A percentile compares a stretch with the other conserved stretches of the same genome.
Evolutionary conservation across 2,329 filamentous ascomycete genomes (phyloP).

Genomic region (Zasmidium angulare): DNA sequence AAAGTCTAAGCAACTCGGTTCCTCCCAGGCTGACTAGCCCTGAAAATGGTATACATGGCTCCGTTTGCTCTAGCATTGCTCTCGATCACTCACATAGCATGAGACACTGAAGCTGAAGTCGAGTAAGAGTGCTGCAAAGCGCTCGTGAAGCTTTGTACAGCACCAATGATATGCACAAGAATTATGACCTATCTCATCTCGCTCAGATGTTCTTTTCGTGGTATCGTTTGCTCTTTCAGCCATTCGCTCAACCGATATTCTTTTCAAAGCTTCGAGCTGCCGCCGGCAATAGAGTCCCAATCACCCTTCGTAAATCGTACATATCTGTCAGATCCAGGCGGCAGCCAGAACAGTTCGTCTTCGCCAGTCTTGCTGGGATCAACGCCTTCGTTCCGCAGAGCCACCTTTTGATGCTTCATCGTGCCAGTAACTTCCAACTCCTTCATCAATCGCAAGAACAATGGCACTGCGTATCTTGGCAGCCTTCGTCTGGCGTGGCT

Average conservation of each 20-base stretch:
- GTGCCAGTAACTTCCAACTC: constrained; percentile 72
- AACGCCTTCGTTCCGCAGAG: constrained; percentile 70
- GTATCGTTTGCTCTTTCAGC: too few relatives aligned
- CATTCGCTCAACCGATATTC: too few relatives aligned
- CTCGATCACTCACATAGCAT: too few relatives aligned
- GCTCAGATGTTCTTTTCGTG: too few relatives aligned
- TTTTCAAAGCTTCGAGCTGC: constrained; percentile 75
- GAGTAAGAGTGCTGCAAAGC: neutral
- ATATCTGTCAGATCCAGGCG: constrained; percentile 59
- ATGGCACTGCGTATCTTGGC: constrained; percentile 72
- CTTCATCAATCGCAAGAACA: constrained; percentile 70
- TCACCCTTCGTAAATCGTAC: constrained; percentile 65
- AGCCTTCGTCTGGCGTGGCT: constrained; percentile 58
- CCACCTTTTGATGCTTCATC: constrained; percentile 83
- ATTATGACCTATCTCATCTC: too few relatives aligned
- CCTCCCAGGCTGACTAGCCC: too few relatives aligned
- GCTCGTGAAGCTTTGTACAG: neutral
- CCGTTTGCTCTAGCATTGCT: too few relatives aligned
- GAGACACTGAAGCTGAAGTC: too few relatives aligned
- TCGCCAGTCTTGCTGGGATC: constrained; percentile 57
- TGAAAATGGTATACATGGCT: too few relatives aligned
- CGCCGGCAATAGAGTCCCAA: constrained; percentile 67
- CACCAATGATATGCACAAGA: neutral
- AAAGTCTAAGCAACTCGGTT: too few relatives aligned
- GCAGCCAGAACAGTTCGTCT: constrained; percentile 66